These are phyloP conservation scores for Allium fistulosum DNA, from an alignment of 106 monocot species.

Conservation along the genomic window DNA sequence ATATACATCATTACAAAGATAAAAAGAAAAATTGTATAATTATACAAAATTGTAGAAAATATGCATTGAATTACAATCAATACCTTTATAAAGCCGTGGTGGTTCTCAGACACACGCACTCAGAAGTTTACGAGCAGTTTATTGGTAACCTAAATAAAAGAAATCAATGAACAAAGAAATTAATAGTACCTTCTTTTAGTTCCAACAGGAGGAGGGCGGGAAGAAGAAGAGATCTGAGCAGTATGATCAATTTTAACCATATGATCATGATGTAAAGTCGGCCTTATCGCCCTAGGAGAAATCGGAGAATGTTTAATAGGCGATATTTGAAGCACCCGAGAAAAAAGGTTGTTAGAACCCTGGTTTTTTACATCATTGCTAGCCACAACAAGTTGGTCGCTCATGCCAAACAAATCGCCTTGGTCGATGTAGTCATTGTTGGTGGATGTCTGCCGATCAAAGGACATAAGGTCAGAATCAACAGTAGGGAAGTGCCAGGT, in stretches of 20 bases:
- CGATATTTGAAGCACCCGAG: slow-evolving; percentile 5
- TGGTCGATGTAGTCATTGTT: background rate
- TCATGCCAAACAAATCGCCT: background rate
- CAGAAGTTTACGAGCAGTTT: too few relatives aligned
- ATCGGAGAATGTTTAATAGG: background rate
- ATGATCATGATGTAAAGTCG: background rate
- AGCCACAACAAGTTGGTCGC: background rate
- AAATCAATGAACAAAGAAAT: background rate
- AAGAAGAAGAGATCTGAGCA: slow-evolving; percentile 43
- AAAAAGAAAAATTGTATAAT: too few relatives aligned
- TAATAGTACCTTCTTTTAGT: slow-evolving; percentile 75
- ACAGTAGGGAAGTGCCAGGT: background rate
- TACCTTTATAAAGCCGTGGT: too few relatives aligned
- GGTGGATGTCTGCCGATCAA: background rate
- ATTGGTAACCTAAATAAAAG: background rate
- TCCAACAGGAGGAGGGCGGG: slow-evolving; percentile 12
- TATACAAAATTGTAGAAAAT: too few relatives aligned
- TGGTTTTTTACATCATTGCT: background rate
- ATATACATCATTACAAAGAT: too few relatives aligned
- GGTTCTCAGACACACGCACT: too few relatives aligned
- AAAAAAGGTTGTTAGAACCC: slow-evolving; percentile 1
- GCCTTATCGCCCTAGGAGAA: slow-evolving; percentile 3
- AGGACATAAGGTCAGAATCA: background rate
- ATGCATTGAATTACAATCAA: too few relatives aligned
- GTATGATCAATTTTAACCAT: background rate